Evolutionary conservation across 768 basidiomycete genomes (phyloP).

Genomic region (Ramaria sp.): DNA sequence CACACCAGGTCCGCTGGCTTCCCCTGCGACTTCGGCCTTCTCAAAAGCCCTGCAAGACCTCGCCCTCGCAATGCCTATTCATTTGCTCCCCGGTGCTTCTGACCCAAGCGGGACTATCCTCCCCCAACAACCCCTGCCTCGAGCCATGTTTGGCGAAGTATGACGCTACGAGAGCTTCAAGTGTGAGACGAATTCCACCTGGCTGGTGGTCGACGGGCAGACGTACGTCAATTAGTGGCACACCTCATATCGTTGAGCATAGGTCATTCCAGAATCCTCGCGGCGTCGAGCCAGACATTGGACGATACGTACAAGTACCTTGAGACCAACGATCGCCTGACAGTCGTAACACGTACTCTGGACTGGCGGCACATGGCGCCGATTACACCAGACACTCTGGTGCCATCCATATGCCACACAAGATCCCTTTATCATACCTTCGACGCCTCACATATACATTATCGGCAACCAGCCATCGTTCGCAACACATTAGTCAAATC

Average conservation of each 20-base stretch:
- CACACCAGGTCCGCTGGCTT: background rate
- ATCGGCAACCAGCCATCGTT: conserved; percentile 85
- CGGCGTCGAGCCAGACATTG: conserved; percentile 87
- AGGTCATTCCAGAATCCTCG: conserved; percentile 48
- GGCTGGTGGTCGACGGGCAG: conserved; percentile 50
- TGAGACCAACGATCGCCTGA: conserved; percentile 27
- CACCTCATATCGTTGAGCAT: background rate
- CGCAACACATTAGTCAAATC: conserved; percentile 41
- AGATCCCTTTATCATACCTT: conserved; percentile 84
- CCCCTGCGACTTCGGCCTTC: conserved; percentile 1
- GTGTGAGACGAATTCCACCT: conserved; percentile 85
- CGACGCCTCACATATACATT: conserved; percentile 84
- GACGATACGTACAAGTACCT: conserved; percentile 96
- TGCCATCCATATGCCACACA: conserved; percentile 84
- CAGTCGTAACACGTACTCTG: conserved; percentile 68
- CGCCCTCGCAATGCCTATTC: conserved; percentile 67
- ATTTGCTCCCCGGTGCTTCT: conserved; percentile 76
- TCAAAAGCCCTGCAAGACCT: conserved; percentile 49
- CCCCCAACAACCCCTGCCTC: conserved; percentile 89
- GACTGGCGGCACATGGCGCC: conserved; percentile 97
- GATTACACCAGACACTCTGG: conserved; percentile 96
- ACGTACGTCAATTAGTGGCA: conserved; percentile 14
- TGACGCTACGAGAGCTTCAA: conserved; percentile 51
- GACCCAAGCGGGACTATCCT: conserved; percentile 86
- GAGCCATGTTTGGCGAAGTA: conserved; percentile 72